Base-by-base conservation (phyloP, 805 yeast genomes). In the Clavispora fructus region DNA sequence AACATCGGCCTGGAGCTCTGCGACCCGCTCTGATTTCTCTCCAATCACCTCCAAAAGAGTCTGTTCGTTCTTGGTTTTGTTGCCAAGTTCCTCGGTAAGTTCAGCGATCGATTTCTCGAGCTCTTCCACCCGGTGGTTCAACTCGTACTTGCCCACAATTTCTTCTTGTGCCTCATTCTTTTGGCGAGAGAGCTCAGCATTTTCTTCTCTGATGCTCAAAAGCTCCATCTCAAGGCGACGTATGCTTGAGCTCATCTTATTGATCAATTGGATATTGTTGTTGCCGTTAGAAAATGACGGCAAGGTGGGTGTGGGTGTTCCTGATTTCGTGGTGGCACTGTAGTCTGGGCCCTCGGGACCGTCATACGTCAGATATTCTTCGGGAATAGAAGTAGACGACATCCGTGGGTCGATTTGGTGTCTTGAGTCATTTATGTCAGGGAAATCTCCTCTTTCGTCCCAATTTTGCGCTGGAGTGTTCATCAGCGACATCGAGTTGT, bases 1-100 rank as follows among this genome's bases (percentile, higher is more conserved):
- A 14, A 94, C 92, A 59, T 94, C 99, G 7, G 95, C 96, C 53
- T 75, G 77, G 40, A 94, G 73, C 63, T 94, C 99, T 46, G 82
- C 86, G 6, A 87, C 92, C 51, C 73, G 75, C 61, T 95, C 99
- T 6, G 88, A 76, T 61, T 90, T 90, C 60, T 91, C 97, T 6
- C 96, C 96, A 13, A 92, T 71, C 47, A 87, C 60, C 54, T 82
- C 86, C 40, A 90, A 65, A 41, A 87, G 77, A 6, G 84, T 78
- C 45, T 75, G 73, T 49, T 80, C 80, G 6, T 78, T 52, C 46
- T 52, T 33, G 7, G 63, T 57, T 44, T 67, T 65, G 17, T 62
- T 57, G 14, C 69, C 73, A 39, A 80, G 49, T 23, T 65, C 71
- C 0, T 33, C 12, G 23, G 51, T 49, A 19, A 69, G 50, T 6